These are phyloP conservation scores for Penicillium digitatum DNA, from an alignment of 2,329 filamentous ascomycete genomes.

Conservation along the genomic window DNA sequence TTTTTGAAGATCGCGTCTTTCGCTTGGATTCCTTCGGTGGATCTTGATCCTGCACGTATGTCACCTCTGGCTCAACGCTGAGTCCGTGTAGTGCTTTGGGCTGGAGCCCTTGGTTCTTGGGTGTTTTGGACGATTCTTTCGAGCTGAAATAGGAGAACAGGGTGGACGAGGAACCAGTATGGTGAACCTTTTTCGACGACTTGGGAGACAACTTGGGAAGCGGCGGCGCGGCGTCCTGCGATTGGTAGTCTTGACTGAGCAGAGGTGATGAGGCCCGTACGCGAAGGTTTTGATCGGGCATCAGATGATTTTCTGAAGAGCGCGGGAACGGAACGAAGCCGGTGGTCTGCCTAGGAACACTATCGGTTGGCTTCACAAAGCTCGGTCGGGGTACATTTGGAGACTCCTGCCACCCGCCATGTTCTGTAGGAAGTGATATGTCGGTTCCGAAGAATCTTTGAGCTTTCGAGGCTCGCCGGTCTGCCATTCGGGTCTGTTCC, in stretches of 20 bases:
- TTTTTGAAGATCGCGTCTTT: slow-evolving; percentile 38
- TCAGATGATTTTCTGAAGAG: slow-evolving; percentile 15
- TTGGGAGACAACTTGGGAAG: slow-evolving; percentile 36
- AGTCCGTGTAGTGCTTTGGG: slow-evolving; percentile 18
- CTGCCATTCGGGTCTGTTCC: slow-evolving; percentile 15
- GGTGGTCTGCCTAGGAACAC: slow-evolving; percentile 25
- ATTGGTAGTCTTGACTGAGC: slow-evolving; percentile 39
- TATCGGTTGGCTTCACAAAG: slow-evolving; percentile 40
- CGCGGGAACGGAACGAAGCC: slow-evolving; percentile 29
- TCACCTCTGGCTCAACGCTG: slow-evolving; percentile 21
- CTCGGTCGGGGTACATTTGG: slow-evolving; percentile 34
- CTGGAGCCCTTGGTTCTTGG: slow-evolving; percentile 27
- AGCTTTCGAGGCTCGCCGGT: slow-evolving; percentile 30
- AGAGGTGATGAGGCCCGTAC: slow-evolving; percentile 47
- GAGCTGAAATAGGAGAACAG: slow-evolving; percentile 48
- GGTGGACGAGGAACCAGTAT: slow-evolving; percentile 45
- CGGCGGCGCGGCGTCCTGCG: slow-evolving; percentile 26
- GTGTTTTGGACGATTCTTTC: slow-evolving; percentile 40
- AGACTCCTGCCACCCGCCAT: slow-evolving; percentile 22
- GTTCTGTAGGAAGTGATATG: slow-evolving; percentile 23
- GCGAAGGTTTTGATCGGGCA: slow-evolving; percentile 32
- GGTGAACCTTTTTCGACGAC: slow-evolving; percentile 35
- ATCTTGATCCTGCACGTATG: slow-evolving; percentile 23
- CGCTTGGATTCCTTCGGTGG: slow-evolving; percentile 35
- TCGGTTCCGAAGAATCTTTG: slow-evolving; percentile 33